A percentile compares a stretch with the other conserved stretches of the same genome.
Conservation (phyloP, 169 alveolate genomes). For the Plasmodium malariae region DNA sequence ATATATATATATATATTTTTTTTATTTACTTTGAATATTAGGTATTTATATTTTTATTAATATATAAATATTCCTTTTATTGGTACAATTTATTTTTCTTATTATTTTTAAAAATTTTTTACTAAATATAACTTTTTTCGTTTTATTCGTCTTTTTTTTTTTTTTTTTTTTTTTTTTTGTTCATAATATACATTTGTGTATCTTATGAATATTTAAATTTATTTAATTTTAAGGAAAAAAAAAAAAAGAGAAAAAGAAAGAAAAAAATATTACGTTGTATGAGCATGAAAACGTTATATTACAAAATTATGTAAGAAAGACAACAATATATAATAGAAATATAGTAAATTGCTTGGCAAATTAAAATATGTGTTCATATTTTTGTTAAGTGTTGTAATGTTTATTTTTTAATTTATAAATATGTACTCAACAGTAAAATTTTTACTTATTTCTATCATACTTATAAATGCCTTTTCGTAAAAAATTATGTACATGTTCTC, state of each 20-base stretch:
- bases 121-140: conserved; percentile 1
- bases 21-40: not conserved
- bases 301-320: no score
- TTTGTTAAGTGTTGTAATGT: no score
- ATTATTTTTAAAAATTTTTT: not conserved
- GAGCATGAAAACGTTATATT: no score
- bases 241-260: not conserved
- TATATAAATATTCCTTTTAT: not conserved
- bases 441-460: not conserved
- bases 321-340: no score
- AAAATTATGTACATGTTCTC: not conserved
- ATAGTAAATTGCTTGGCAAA: no score
- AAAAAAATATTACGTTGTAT: no score
- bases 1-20: no score
- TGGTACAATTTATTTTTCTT: not conserved
- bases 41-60: conserved; percentile 5
- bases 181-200: conserved; percentile 12
- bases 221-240: conserved; percentile 19
- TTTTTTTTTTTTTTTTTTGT: no score
- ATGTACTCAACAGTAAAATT: no score
- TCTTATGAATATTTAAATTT: conserved; percentile 18
- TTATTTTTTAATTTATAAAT: no score
- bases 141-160: no score
- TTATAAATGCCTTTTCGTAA: not conserved
- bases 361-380: no score